phyloP scores from a whole-genome alignment of 805 yeast species.

The Metahyphopichia silvanorum region DNA sequence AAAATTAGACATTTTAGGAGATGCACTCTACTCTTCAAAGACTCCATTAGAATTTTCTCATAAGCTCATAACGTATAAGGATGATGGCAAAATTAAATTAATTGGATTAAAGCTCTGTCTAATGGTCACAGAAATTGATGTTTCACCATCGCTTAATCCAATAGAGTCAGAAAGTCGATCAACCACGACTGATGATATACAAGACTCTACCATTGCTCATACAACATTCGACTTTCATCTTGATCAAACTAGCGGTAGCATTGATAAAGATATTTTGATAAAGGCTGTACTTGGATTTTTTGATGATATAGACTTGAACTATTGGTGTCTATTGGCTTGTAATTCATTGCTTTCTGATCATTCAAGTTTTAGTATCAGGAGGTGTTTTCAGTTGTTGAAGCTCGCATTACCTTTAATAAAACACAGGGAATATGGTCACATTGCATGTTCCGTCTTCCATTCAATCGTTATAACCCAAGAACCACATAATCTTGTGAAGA shows the following conservation, averaged over 20 bases:
- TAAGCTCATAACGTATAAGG: constrained; percentile 17
- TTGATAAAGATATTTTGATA: constrained; percentile 10
- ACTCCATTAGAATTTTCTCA: constrained; percentile 19
- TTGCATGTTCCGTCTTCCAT: constrained; percentile 31
- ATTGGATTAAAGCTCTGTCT: constrained; percentile 14
- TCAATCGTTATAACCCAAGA: constrained; percentile 9
- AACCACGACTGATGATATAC: constrained; percentile 1
- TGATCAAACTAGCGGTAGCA: constrained; percentile 2
- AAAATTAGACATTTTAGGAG: constrained; percentile 18
- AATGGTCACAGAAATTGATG: constrained; percentile 12
- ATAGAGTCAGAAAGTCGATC: not conserved
- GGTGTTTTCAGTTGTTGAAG: constrained; percentile 24
- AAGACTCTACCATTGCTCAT: constrained; percentile 4
- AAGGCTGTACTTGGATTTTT: constrained; percentile 16
- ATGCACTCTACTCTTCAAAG: constrained; percentile 16
- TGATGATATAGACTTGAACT: constrained; percentile 15
- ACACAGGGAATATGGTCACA: constrained; percentile 14
- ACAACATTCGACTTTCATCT: constrained; percentile 9
- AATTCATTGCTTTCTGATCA: constrained; percentile 10
- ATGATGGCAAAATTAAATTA: constrained; percentile 8
- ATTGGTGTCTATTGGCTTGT: constrained; percentile 23
- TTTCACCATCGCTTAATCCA: not conserved
- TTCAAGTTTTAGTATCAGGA: not conserved
- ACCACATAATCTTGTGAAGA: constrained; percentile 1
- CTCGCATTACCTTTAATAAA: constrained; percentile 36